Conservation (phyloP, 768 basidiomycete genomes). For the Amanita molliuscula region DNA sequence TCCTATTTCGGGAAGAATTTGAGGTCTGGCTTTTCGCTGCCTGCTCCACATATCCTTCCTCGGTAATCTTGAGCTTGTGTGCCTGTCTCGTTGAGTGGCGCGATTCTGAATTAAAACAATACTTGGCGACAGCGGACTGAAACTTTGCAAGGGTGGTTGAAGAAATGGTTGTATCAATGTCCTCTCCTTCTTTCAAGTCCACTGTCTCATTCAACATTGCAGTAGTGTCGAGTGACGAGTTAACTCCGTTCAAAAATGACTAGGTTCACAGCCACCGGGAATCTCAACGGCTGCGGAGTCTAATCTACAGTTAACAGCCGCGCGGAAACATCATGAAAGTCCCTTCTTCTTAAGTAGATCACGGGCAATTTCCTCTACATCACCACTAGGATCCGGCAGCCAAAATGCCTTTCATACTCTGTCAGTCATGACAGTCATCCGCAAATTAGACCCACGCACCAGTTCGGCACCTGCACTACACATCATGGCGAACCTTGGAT, state of each 20-base stretch:
- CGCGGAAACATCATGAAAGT: constrained; percentile 8
- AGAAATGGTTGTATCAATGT: not conserved
- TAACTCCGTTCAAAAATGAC: not conserved
- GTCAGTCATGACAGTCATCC: constrained; percentile 8
- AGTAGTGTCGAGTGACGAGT: not conserved
- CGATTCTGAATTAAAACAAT: not conserved
- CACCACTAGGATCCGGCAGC: constrained; percentile 47
- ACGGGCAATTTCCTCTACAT: constrained; percentile 62
- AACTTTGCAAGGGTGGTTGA: not conserved
- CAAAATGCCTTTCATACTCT: constrained; percentile 28
- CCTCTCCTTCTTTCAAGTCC: not conserved
- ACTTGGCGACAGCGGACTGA: not conserved
- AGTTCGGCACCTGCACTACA: constrained; percentile 75
- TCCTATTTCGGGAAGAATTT: not conserved
- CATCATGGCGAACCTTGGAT: constrained; percentile 86
- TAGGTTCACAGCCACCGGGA: not conserved
- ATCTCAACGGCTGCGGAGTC: not conserved
- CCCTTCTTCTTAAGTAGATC: constrained; percentile 53
- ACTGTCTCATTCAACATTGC: not conserved
- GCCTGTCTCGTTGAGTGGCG: not conserved
- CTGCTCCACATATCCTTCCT: not conserved
- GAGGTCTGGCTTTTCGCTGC: not conserved
- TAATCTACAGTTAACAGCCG: not conserved
- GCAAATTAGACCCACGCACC: constrained; percentile 32
- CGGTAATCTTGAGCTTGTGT: not conserved